Conservation (phyloP, 1,284 basidiomycete species). For the Rhodotorula sp. region DNA sequence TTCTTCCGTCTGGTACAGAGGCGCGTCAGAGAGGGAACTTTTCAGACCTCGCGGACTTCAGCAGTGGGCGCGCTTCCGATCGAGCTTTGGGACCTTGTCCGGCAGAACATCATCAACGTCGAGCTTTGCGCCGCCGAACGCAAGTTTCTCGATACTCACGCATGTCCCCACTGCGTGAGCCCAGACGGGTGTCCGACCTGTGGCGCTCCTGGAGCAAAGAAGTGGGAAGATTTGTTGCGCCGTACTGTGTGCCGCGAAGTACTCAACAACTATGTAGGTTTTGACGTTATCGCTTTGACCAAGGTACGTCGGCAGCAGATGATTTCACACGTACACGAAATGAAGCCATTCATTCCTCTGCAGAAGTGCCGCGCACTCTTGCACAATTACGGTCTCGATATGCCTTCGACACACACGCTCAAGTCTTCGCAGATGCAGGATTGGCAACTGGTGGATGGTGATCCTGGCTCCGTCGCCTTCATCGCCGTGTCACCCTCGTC, state of each 20-base stretch:
- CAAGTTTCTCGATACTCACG: background rate
- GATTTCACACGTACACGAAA: accelerated
- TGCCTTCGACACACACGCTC: background rate
- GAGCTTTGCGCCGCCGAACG: background rate
- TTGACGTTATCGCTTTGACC: background rate
- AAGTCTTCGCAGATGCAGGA: background rate
- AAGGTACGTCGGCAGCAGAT: too few relatives aligned
- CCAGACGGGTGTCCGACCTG: background rate
- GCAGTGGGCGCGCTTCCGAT: background rate
- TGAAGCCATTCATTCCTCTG: background rate
- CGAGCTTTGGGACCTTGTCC: constrained; percentile 1
- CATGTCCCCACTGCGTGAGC: background rate
- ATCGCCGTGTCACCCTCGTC: background rate
- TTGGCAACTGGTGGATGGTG: background rate
- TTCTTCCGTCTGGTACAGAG: background rate
- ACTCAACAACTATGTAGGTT: too few relatives aligned
- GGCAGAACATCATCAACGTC: background rate
- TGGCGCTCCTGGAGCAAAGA: background rate
- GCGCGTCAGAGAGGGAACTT: too few relatives aligned
- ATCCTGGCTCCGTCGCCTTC: background rate
- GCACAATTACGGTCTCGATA: background rate
- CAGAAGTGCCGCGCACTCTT: background rate
- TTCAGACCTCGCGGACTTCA: background rate
- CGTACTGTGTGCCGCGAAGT: too few relatives aligned
- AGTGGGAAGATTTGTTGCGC: background rate